phyloP scores from a whole-genome alignment of 2,329 filamentous ascomycete species.

The Cercospora sesami region DNA sequence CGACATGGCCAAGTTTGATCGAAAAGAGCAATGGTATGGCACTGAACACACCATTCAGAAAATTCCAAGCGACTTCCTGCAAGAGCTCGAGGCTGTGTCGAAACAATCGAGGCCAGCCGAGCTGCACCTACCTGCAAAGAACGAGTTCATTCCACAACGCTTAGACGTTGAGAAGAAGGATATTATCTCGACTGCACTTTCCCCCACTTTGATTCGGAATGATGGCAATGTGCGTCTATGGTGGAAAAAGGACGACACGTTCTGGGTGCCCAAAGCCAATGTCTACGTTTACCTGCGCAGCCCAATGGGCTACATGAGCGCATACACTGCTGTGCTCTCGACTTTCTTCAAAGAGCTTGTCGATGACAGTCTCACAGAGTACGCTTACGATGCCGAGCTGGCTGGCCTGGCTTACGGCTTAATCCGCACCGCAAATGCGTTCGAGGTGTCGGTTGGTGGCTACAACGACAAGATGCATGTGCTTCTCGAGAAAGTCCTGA shows the following conservation, averaged over 20 bases:
- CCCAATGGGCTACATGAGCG: constrained; percentile 74
- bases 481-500: constrained; percentile 82
- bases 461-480: constrained; percentile 97
- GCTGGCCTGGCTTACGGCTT: constrained; percentile 84
- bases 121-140: constrained; percentile 84
- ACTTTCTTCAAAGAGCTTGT: constrained; percentile 83
- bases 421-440: constrained; percentile 67
- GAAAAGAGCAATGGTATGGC: constrained; percentile 96
- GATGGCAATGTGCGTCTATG: constrained; percentile 79
- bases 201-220: constrained; percentile 80
- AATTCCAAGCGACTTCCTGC: constrained; percentile 73
- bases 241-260: constrained; percentile 98
- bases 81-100: constrained; percentile 66
- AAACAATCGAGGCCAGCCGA: constrained; percentile 61
- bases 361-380: constrained; percentile 84
- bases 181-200: constrained; percentile 68
- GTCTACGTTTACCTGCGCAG: constrained; percentile 78
- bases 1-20: constrained; percentile 62
- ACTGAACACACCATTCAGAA: constrained; percentile 86
- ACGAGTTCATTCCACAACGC: constrained; percentile 92
- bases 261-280: constrained; percentile 96
- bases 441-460: constrained; percentile 73
- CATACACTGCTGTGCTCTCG: constrained; percentile 74
- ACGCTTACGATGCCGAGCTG: constrained; percentile 93
- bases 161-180: constrained; percentile 95